A percentile compares a stretch with the other conserved stretches of the same genome.
Evolutionary conservation across 2,329 filamentous ascomycete species (phyloP).

Genomic region (Hypoxylon sp.): DNA sequence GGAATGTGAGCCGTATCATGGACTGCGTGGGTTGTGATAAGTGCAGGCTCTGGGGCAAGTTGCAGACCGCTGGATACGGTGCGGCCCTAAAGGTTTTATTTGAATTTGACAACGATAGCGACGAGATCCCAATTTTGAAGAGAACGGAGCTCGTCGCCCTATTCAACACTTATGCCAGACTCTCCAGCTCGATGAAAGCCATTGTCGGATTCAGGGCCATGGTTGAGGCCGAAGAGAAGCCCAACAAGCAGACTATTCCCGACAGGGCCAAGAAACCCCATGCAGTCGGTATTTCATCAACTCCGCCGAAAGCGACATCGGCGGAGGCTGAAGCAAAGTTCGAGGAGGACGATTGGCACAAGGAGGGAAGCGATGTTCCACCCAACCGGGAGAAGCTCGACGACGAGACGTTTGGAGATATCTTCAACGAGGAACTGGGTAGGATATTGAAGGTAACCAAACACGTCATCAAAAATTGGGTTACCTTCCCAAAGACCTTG

Average conservation of each 20-base stretch:
- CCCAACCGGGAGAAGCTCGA: constrained; percentile 52
- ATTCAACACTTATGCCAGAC: constrained; percentile 91
- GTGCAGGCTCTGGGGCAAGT: constrained; percentile 96
- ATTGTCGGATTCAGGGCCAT: constrained; percentile 78
- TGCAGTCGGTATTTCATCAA: constrained; percentile 54
- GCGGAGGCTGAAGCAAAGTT: constrained; percentile 47
- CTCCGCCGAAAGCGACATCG: constrained; percentile 33
- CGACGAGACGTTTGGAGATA: constrained; percentile 65
- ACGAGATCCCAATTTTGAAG: constrained; percentile 78
- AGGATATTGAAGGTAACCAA: constrained; percentile 74
- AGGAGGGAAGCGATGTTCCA: constrained; percentile 58
- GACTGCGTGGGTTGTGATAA: constrained; percentile 99
- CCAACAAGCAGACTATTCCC: constrained; percentile 47
- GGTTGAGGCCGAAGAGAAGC: constrained; percentile 57
- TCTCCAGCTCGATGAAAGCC: constrained; percentile 84
- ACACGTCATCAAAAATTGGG: constrained; percentile 79
- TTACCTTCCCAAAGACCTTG: constrained; percentile 75
- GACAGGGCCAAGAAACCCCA: constrained; percentile 63
- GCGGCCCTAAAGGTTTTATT: constrained; percentile 96
- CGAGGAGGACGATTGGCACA: constrained; percentile 57
- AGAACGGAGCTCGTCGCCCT: constrained; percentile 94
- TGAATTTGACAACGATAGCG: constrained; percentile 81
- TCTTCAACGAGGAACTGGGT: constrained; percentile 74
- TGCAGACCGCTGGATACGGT: constrained; percentile 95
- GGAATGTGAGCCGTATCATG: constrained; percentile 97